These are phyloP conservation scores for Diaporthe velutina DNA, from an alignment of 2,329 filamentous ascomycete genomes.

Conservation along the genomic window DNA sequence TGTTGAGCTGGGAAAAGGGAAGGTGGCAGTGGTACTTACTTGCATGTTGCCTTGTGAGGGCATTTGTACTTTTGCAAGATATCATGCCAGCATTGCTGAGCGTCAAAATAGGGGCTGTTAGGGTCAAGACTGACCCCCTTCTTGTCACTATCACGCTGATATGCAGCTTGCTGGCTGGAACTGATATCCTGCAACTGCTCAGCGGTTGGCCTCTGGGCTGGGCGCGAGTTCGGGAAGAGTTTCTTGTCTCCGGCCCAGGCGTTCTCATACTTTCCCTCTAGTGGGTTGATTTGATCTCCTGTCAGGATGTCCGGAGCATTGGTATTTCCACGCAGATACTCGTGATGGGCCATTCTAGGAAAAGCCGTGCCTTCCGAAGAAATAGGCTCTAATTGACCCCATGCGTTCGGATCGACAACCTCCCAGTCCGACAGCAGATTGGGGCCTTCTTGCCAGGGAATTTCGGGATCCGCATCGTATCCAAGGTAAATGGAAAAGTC, in stretches of 20 bases:
- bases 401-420: not conserved
- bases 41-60: slow-evolving; percentile 62
- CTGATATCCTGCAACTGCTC: slow-evolving; percentile 39
- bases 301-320: slow-evolving; percentile 39
- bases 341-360: not conserved
- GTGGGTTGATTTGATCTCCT: slow-evolving; percentile 13
- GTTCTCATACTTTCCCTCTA: slow-evolving; percentile 30
- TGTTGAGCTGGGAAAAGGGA: not conserved
- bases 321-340: slow-evolving; percentile 42
- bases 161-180: not conserved
- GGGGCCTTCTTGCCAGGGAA: not conserved
- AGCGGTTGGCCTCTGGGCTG: slow-evolving; percentile 41
- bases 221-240: slow-evolving; percentile 45
- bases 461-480: not conserved
- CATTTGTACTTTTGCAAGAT: slow-evolving; percentile 64
- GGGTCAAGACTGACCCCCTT: slow-evolving; percentile 56
- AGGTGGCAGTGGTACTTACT: slow-evolving; percentile 51
- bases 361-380: not conserved
- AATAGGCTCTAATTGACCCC: not conserved
- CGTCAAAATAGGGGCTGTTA: slow-evolving; percentile 59
- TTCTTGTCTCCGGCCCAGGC: slow-evolving; percentile 45
- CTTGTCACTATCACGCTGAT: not conserved
- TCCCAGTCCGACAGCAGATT: slow-evolving; percentile 38
- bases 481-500: slow-evolving; percentile 32
- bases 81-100: slow-evolving; percentile 59